Base-by-base conservation (phyloP, 2,329 filamentous ascomycete species). In the Incumbomyces lentus region DNA sequence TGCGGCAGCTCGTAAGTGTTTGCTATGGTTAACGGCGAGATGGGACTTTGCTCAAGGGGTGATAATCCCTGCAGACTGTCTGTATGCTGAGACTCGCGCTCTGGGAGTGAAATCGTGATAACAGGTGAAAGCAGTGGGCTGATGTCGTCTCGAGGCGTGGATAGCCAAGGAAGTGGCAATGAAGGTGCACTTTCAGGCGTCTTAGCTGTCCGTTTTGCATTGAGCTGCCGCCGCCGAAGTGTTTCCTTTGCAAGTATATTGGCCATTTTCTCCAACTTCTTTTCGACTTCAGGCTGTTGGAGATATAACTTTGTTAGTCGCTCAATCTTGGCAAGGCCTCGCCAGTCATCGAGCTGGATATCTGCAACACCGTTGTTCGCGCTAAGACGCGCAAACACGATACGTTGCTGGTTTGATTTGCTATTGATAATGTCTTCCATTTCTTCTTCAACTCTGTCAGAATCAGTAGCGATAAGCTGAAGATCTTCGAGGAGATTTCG, bases 301-400 rank as follows among this genome's bases (percentile, higher is more conserved):
- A 55, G 46, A 37, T 55, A 55, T 2, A 32, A 35, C 40, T 48
- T 34, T 11, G 53, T 55, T 42, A 49, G 46, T 13, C 31, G 14
- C 39, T 52, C 53, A 18, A 55, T 48, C 35, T 49, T 39, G 16
- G 41, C 48, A 3, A 44, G 22, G 5, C 48, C 44, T 22, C 44
- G 45, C 51, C 51, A 55, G 22, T 55, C 46, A 37, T 55, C 53
- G 7, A 55, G 46, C 29, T 47, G 46, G 41, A 55, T 49, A 31
- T 46, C 30, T 40, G 53, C 49, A 7, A 55, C 51, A 18, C 53
- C 53, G 4, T 50, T 55, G 34, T 53, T 45, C 26, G 51, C 53
- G 34, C 53, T 55, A 35, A 55, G 51, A 33, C 53, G 43, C 13
- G 51, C 39, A 46, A 53, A 52, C 26, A 46, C 48, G 18, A 55